phyloP scores from a whole-genome alignment of 2,329 filamentous ascomycete genomes.

The Arachnomyces sp. region DNA sequence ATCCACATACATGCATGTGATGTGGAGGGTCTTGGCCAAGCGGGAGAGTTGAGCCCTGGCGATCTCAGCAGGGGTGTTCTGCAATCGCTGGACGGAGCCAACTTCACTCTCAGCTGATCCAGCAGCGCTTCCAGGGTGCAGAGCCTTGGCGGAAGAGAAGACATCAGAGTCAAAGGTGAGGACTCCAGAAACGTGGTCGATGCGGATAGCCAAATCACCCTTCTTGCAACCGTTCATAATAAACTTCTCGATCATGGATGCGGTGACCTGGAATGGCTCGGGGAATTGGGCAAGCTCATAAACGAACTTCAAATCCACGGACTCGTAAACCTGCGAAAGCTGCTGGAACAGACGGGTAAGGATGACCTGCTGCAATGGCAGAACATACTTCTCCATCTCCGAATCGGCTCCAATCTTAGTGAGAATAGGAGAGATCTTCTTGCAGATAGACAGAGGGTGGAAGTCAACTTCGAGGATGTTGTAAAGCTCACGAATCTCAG shows the following conservation, averaged over 20 bases:
- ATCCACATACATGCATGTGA: conserved; percentile 94
- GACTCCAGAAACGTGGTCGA: conserved; percentile 90
- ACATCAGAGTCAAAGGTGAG: conserved; percentile 97
- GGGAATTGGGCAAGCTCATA: conserved; percentile 92
- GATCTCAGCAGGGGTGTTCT: conserved; percentile 97
- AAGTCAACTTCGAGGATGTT: conserved; percentile 99
- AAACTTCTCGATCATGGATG: conserved; percentile 95
- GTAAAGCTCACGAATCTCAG: conserved; percentile 94
- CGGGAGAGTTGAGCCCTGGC: conserved; percentile 90
- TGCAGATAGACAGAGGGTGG: conserved; percentile 95
- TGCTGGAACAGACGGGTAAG: conserved; percentile 98
- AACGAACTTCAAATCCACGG: conserved; percentile 88
- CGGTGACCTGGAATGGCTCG: conserved; percentile 86
- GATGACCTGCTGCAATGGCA: conserved; percentile 95
- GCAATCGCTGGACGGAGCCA: conserved; percentile 82
- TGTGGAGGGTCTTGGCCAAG: conserved; percentile 80
- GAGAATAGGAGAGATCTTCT: conserved; percentile 96
- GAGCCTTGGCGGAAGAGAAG: conserved; percentile 91
- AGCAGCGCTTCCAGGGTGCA: conserved; percentile 71
- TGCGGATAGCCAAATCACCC: conserved; percentile 89
- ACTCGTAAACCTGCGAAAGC: conserved; percentile 97
- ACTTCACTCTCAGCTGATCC: conserved; percentile 82
- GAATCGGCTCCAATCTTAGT: conserved; percentile 85
- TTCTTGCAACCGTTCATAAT: conserved; percentile 99
- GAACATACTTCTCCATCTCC: conserved; percentile 95